phyloP scores from a whole-genome alignment of 2,329 filamentous ascomycete species.

The Fusarium sp. region DNA sequence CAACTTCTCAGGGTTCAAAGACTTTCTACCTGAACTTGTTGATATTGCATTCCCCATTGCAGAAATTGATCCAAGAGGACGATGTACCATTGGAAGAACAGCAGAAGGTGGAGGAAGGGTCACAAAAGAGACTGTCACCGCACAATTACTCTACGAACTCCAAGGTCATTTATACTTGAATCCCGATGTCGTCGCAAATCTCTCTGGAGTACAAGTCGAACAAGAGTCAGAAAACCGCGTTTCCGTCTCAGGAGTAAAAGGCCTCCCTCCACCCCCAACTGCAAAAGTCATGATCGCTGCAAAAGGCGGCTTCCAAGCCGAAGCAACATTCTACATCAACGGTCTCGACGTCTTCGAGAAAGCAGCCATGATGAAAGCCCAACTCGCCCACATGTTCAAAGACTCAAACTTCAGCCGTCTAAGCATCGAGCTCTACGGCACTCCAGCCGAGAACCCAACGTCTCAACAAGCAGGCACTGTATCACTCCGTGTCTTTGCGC shows the following conservation, averaged over 20 bases:
- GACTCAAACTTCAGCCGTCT: slow-evolving; percentile 49
- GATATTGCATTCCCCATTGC: slow-evolving; percentile 52
- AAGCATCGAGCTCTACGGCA: slow-evolving; percentile 50
- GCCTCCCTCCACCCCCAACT: slow-evolving; percentile 45
- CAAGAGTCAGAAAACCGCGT: slow-evolving; percentile 50
- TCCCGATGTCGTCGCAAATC: slow-evolving; percentile 54
- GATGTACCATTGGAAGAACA: slow-evolving; percentile 49
- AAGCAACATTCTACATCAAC: slow-evolving; percentile 55
- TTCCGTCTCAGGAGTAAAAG: slow-evolving; percentile 44
- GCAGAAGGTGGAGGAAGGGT: slow-evolving; percentile 50
- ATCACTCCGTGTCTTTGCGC: slow-evolving; percentile 56
- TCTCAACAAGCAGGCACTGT: slow-evolving; percentile 61
- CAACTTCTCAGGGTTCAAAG: slow-evolving; percentile 62
- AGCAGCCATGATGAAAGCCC: slow-evolving; percentile 53
- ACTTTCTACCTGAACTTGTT: slow-evolving; percentile 43
- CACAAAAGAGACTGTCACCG: slow-evolving; percentile 47
- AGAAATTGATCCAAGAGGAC: slow-evolving; percentile 48
- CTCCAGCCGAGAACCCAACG: slow-evolving; percentile 50
- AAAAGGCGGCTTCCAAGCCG: slow-evolving; percentile 56
- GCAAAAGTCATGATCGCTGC: slow-evolving; percentile 55
- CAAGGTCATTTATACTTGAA: slow-evolving; percentile 57
- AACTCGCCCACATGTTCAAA: slow-evolving; percentile 49
- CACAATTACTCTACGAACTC: slow-evolving; percentile 57
- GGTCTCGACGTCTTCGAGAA: slow-evolving; percentile 57
- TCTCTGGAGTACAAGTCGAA: slow-evolving; percentile 55